A percentile compares a stretch with the other conserved stretches of the same genome.
These are phyloP conservation scores for Fusarium chuoi DNA, from an alignment of 2,329 filamentous ascomycete genomes.

Conservation along the genomic window DNA sequence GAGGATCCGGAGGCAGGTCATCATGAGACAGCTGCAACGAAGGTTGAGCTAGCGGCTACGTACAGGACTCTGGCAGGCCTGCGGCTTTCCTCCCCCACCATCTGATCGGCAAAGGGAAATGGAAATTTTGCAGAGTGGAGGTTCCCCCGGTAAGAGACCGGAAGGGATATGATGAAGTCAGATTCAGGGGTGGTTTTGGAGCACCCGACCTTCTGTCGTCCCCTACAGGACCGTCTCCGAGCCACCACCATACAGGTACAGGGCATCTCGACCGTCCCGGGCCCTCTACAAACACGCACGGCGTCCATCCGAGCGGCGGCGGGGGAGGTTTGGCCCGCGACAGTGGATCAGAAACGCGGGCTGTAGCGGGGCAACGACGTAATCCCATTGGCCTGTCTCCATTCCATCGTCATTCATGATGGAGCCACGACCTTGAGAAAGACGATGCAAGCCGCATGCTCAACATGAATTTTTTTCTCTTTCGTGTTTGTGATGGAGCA, in stretches of 20 bases:
- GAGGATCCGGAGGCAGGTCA: conserved; percentile 41
- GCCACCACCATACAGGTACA: conserved; percentile 18
- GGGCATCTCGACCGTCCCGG: conserved; percentile 22
- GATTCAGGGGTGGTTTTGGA: conserved; percentile 1
- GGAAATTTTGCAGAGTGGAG: conserved; percentile 27
- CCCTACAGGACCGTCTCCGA: background rate
- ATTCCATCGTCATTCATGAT: conserved; percentile 44
- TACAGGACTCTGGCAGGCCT: conserved; percentile 12
- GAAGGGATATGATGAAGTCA: background rate
- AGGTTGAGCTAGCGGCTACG: conserved; percentile 20
- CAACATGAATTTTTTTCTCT: conserved; percentile 7
- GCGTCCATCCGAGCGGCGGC: conserved; percentile 29
- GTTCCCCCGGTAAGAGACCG: conserved; percentile 14
- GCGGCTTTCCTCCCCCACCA: conserved; percentile 32
- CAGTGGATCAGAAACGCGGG: conserved; percentile 39
- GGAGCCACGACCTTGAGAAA: conserved; percentile 40
- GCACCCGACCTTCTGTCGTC: background rate
- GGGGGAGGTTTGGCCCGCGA: conserved; percentile 40
- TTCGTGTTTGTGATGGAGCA: conserved; percentile 16
- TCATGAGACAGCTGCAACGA: conserved; percentile 17
- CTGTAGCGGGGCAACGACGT: conserved; percentile 29
- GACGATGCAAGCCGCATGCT: conserved; percentile 44
- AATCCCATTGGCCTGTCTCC: conserved; percentile 37
- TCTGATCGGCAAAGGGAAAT: conserved; percentile 33
- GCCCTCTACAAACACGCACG: conserved; percentile 27